Evolutionary conservation across 2,329 filamentous ascomycete species (phyloP).

Genomic region (Helotiales sp.): DNA sequence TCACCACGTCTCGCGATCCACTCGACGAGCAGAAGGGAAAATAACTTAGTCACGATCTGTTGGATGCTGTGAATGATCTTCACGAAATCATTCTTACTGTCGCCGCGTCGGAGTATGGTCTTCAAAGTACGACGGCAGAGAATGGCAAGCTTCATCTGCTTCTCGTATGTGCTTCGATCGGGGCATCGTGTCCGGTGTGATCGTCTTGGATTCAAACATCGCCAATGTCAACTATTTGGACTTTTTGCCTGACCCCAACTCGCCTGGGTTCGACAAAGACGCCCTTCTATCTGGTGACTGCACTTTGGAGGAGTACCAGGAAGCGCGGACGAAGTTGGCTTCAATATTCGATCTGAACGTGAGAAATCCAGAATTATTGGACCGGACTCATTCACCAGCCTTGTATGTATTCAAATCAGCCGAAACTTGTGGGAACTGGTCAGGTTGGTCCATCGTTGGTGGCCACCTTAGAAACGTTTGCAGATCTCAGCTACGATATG

Average conservation of each 20-base stretch:
- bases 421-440: slow-evolving; percentile 38
- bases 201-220: slow-evolving; percentile 45
- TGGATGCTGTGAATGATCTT: slow-evolving; percentile 40
- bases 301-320: slow-evolving; percentile 40
- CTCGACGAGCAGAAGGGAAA: slow-evolving; percentile 31
- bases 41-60: slow-evolving; percentile 40
- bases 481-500: slow-evolving; percentile 40
- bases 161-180: slow-evolving; percentile 43
- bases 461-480: slow-evolving; percentile 42
- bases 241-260: slow-evolving; percentile 41
- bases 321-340: slow-evolving; percentile 37
- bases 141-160: slow-evolving; percentile 32
- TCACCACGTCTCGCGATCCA: slow-evolving; percentile 36
- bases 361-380: slow-evolving; percentile 42
- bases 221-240: slow-evolving; percentile 41
- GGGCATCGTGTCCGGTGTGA: slow-evolving; percentile 40
- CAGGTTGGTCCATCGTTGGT: slow-evolving; percentile 39
- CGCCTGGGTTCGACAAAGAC: slow-evolving; percentile 35
- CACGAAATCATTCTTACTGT: slow-evolving; percentile 39
- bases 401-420: slow-evolving; percentile 38
- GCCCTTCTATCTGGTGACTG: slow-evolving; percentile 30
- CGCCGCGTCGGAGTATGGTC: slow-evolving; percentile 21
- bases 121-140: slow-evolving; percentile 14
- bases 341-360: slow-evolving; percentile 40
- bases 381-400: slow-evolving; percentile 36